A percentile compares a stretch with the other conserved stretches of the same genome.
These are phyloP conservation scores for Cucurbitaria berberidis DNA, from an alignment of 2,329 filamentous ascomycete genomes.

Conservation along the genomic window DNA sequence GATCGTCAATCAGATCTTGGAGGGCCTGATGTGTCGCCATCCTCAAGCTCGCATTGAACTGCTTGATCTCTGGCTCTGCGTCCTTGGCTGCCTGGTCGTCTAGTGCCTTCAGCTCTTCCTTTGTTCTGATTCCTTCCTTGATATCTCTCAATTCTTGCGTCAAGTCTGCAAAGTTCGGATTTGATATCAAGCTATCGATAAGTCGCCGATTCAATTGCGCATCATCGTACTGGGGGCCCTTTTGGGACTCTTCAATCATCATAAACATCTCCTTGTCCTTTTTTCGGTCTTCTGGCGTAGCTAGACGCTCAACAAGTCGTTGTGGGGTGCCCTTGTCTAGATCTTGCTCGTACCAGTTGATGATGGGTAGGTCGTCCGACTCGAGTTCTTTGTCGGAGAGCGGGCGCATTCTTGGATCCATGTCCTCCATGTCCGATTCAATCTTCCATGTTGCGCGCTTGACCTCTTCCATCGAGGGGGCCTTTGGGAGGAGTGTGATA, in stretches of 20 bases:
- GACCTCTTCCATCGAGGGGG: constrained; percentile 4
- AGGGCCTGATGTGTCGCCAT: constrained; percentile 29
- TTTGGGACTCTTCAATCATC: constrained; percentile 33
- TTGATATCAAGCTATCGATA: constrained; percentile 35
- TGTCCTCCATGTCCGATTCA: constrained; percentile 2
- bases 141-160: constrained; percentile 35
- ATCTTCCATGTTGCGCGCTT: not conserved
- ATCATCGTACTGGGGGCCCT: constrained; percentile 39
- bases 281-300: constrained; percentile 31
- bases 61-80: constrained; percentile 19
- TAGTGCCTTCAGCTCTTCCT: constrained; percentile 18
- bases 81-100: constrained; percentile 18
- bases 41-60: constrained; percentile 22
- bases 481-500: constrained; percentile 2
- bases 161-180: constrained; percentile 40
- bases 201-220: constrained; percentile 31
- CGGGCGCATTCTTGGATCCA: constrained; percentile 15
- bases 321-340: constrained; percentile 27
- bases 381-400: constrained; percentile 28
- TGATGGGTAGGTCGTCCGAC: constrained; percentile 24
- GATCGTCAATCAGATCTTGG: constrained; percentile 37
- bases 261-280: constrained; percentile 26
- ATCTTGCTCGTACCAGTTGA: constrained; percentile 42
- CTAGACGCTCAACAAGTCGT: constrained; percentile 30
- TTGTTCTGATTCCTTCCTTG: constrained; percentile 29